Evolutionary conservation across 176 grass and related monocot genomes (phyloP), one percentile per base, ranked within the genome.

Genomic region (Triticum urartu): DNA sequence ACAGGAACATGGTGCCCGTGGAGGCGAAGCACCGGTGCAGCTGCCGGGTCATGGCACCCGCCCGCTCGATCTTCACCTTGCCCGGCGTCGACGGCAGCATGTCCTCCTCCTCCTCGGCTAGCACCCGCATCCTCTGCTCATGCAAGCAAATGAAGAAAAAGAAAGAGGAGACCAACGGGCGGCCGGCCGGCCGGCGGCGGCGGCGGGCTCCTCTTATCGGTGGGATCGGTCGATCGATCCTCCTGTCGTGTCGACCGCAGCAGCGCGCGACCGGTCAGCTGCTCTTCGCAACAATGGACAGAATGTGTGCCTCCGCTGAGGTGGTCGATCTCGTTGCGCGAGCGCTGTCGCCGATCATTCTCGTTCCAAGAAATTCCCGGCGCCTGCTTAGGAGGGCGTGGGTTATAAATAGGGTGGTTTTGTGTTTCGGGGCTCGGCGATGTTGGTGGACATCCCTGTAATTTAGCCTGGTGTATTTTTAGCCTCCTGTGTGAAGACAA

Each of bases 1-100:
- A 95, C 40, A 95, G 69, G 85, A 95, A 91, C 86, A 93, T 75
- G 17, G 91, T 95, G 26, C 91, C 88, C 78, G 94, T 93, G 22
- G 94, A 93, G 52, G 94, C 87, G 87, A 93, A 95, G 82, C 94
- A 95, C 22, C 94, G 94, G 78, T 93, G 84, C 28, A 88, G 69
- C 72, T 90, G 87, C 63, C 94, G 85, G 59, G 64, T 83, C 66
- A 89, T 89, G 62, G 72, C 35, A 9, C 70, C 77, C 11, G 86
- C 15, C n/a, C 88, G 80, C 79, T 93, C 94, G 38, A 91, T 78
- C 89, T 93, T 93, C 87, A 93, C 84, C 89, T 93, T 95, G 69
- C 94, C 94, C 68, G 94, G 89, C 68, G 94, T 93, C 78, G 91
- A 89, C 13, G 94, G 91, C 85, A 80, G 91, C 61, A 81, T 8